These are phyloP conservation scores for Beauveria bassiana DNA, from an alignment of 2,329 filamentous ascomycete species.

Conservation along the genomic window DNA sequence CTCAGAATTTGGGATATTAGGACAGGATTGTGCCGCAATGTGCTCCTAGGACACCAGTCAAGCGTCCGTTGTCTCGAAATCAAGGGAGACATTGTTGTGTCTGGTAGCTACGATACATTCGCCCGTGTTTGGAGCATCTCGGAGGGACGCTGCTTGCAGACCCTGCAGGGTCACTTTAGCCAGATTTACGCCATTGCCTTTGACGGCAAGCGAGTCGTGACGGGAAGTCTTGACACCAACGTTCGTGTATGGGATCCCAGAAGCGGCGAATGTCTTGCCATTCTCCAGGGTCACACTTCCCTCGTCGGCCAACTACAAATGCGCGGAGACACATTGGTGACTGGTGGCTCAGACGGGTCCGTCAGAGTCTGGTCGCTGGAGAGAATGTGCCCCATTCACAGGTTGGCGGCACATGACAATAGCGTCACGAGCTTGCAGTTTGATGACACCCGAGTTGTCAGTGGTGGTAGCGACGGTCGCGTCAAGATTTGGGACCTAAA, in stretches of 20 bases:
- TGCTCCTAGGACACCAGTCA: constrained; percentile 89
- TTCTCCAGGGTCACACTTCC: constrained; percentile 93
- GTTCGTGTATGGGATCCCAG: constrained; percentile 93
- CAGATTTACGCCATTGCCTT: constrained; percentile 99
- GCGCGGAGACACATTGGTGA: constrained; percentile 89
- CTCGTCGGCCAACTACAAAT: constrained; percentile 95
- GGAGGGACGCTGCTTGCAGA: constrained; percentile 84
- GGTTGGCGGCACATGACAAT: constrained; percentile 93
- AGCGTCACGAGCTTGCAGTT: constrained; percentile 97
- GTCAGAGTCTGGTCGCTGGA: constrained; percentile 94
- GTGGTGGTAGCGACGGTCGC: constrained; percentile 90
- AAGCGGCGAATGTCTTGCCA: constrained; percentile 77
- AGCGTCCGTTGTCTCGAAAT: constrained; percentile 94
- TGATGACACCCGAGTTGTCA: constrained; percentile 90
- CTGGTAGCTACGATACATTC: constrained; percentile 94
- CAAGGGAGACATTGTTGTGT: constrained; percentile 94
- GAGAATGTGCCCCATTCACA: constrained; percentile 85
- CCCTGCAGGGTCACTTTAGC: constrained; percentile 88
- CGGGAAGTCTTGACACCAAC: constrained; percentile 91
- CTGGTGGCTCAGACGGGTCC: constrained; percentile 90
- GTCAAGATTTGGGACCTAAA: constrained; percentile 98
- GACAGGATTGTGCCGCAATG: constrained; percentile 80
- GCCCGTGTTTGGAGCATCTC: constrained; percentile 98
- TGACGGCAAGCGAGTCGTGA: constrained; percentile 87
- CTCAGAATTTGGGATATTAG: constrained; percentile 91